These are phyloP conservation scores for Fusarium miscanthi DNA, from an alignment of 2,329 filamentous ascomycete genomes.

Conservation along the genomic window DNA sequence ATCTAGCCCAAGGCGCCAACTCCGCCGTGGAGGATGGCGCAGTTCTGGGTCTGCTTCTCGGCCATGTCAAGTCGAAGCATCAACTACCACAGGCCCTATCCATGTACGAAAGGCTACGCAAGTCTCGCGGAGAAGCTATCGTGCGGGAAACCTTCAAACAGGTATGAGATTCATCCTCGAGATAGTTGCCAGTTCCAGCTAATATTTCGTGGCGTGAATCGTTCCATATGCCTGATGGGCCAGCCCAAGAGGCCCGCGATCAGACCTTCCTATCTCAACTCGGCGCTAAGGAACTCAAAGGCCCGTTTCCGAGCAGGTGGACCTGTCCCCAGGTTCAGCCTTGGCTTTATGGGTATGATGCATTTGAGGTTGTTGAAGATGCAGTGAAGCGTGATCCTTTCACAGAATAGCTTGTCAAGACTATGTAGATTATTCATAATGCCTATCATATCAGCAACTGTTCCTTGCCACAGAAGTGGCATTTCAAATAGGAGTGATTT, in stretches of 20 bases:
- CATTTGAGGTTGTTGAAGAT: background rate
- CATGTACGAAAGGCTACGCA: constrained; percentile 60
- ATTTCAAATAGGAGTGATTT: too few species aligned
- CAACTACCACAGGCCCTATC: constrained; percentile 58
- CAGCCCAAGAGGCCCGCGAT: background rate
- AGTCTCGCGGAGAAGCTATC: constrained; percentile 63
- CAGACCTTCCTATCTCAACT: background rate
- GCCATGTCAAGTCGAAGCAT: constrained; percentile 58
- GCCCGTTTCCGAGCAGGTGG: background rate
- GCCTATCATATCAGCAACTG: too few species aligned
- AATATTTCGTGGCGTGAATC: constrained; percentile 55
- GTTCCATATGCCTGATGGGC: constrained; percentile 58
- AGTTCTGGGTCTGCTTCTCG: constrained; percentile 69
- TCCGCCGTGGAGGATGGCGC: constrained; percentile 75
- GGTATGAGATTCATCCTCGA: background rate
- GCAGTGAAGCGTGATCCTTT: background rate
- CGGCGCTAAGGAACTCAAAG: background rate
- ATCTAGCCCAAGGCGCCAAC: constrained; percentile 74
- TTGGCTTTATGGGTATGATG: background rate
- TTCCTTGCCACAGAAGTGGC: too few species aligned
- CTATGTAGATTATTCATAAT: background rate
- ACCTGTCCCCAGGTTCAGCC: background rate
- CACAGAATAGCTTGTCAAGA: accelerated
- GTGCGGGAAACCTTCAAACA: constrained; percentile 70
- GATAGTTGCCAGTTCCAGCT: background rate